Evolutionary conservation across 2,329 filamentous ascomycete genomes (phyloP).

Genomic region (Talaromyces sp.): DNA sequence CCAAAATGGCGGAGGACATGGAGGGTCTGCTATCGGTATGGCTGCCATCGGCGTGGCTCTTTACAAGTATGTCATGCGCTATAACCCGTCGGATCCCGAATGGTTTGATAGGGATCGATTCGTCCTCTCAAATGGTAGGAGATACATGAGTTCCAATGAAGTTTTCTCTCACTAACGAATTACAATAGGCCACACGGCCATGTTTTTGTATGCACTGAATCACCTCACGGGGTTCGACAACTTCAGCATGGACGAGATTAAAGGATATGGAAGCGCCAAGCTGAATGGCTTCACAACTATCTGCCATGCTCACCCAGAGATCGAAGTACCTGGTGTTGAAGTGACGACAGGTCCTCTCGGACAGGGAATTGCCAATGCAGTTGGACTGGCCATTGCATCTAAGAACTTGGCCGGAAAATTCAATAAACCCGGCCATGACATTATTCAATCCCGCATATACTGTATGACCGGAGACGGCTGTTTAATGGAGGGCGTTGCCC

Average conservation of each 20-base stretch:
- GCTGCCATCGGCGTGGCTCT: constrained; percentile 33
- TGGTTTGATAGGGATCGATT: constrained; percentile 44
- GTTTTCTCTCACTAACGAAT: background rate
- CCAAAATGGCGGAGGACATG: constrained; percentile 25
- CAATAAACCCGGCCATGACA: constrained; percentile 46
- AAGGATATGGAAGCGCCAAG: constrained; percentile 24
- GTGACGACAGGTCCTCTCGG: constrained; percentile 58
- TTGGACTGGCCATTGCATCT: constrained; percentile 55
- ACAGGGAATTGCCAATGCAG: constrained; percentile 58
- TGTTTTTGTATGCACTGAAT: constrained; percentile 30
- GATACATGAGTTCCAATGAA: background rate
- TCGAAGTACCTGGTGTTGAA: constrained; percentile 55
- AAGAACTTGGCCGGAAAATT: constrained; percentile 54
- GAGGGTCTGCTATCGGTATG: constrained; percentile 29
- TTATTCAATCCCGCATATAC: constrained; percentile 51
- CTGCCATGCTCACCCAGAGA: constrained; percentile 46
- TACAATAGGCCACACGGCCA: constrained; percentile 21
- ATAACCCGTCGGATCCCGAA: constrained; percentile 33
- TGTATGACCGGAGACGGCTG: constrained; percentile 58
- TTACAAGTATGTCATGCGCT: constrained; percentile 42
- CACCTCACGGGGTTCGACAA: constrained; percentile 28
- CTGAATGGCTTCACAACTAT: constrained; percentile 20
- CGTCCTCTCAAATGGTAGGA: constrained; percentile 39
- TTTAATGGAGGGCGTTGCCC: constrained; percentile 52
- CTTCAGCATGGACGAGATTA: constrained; percentile 31